Base-by-base conservation (phyloP, 2,329 filamentous ascomycete species). In the Bimuria novae-zelandiae region DNA sequence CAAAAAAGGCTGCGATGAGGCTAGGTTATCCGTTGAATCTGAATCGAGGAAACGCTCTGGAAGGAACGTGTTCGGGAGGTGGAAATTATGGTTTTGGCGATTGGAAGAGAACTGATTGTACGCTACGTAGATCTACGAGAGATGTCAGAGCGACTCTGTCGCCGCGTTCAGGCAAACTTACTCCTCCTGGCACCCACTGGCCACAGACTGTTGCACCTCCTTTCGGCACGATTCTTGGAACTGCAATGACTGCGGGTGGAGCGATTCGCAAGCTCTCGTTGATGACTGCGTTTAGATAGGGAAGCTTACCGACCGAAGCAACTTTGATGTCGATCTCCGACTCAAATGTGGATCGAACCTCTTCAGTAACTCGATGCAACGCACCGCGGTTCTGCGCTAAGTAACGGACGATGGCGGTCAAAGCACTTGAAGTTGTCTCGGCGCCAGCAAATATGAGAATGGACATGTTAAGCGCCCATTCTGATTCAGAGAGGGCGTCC, bases 401-500 rank as follows among this genome's bases (percentile, higher is more conserved):
- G 37, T 71, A 55, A 19, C 61, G 73, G 0, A 71, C 62, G 2
- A 70, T 64, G 0, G 68, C 76, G 1, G 66, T 67, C 3, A 80
- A 57, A 1, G 72, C 55, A 10, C 68, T 75, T 0, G 76, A 76
- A 0, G 74, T 70, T 0, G 78, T 79, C 48, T 80, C 77, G 46
- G 72, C 76, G 0, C 75, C 77, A 0, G 76, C 78, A 17, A 77
- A 60, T 4, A 78, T 73, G 7, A 79, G 52, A 2, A 75, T 51
- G 7, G 62, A 52, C 4, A 72, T 63, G 47, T 75, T 78, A 1
- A 70, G 59, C 4, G 74, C 67, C 62, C 78, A 74, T 46, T 80
- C 76, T 17, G 25, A 21, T 1, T 55, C 51, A 2, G 55, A 58
- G 2, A 70, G 49, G 0, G 51, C 53, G 2, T 42, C 51, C 27